Evolutionary conservation across 2,329 filamentous ascomycete species (phyloP), one percentile per base, ranked within the genome.

Genomic region (Diaporthe amygdali): DNA sequence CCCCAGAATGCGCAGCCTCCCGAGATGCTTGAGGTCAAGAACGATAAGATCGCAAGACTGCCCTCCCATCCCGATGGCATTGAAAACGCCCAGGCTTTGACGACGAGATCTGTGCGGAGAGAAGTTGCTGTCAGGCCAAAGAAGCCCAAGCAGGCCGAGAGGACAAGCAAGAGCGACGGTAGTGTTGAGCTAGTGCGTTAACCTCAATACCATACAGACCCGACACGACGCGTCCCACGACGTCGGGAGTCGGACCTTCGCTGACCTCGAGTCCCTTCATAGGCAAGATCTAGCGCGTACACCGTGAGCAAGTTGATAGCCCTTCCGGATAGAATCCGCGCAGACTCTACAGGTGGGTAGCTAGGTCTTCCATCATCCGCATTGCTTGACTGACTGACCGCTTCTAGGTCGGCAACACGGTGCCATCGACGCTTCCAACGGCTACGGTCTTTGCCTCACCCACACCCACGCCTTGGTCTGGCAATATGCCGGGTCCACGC

Each of bases 231-330:
- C 15, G 12, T 49, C 6, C n/a, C 15, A 15, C 4, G 27, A n/a
- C n/a, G n/a, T 64, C 44, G 30, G 7, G 27, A 34, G 59, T 49
- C n/a, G 44, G 14, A n/a, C 30, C 15, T 44, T 20, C 44, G 54
- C 75, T 78, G 68, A 77, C 76, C 68, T 63, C 67, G 76, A 73
- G 72, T 73, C 44, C n/a, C 67, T 66, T 74, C 14, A 64, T 72
- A 97, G 93, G 94, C 94, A 47, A 94, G 91, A 78, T 97, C 94
- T 78, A 91, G 92, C 79, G 93, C 94, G 74, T 98, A 96, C 80
- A 92, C 89, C 52, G 93, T 97, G 74, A 94, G 93, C 81, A 95
- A 95, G 81, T 88, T 98, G 39, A 94, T 94, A 70, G 91, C 93
- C 69, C 88, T 97, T 30, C 95, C 96, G 61, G 92, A 95, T 77